Percentiles rank a stretch among this genome's conserved stretches.
Evolutionary conservation across 2,329 filamentous ascomycete genomes (phyloP).

Genomic region (Macrophomina pseudophaseolina): DNA sequence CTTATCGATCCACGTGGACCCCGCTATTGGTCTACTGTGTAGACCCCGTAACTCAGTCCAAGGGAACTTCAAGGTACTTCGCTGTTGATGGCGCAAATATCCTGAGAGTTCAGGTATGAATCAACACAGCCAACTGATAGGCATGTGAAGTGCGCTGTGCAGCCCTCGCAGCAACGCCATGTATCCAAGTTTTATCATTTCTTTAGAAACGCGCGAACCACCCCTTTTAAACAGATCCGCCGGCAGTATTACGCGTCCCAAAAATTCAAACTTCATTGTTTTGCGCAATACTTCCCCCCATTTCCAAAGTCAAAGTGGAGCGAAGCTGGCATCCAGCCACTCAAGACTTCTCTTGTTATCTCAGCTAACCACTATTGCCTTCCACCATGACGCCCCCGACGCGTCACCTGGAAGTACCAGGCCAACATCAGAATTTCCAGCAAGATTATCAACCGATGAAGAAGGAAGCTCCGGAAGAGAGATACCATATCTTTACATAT

Average conservation of each 20-base stretch:
- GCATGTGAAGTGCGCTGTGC: not conserved
- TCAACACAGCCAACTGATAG: slow-evolving; percentile 3
- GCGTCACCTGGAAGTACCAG: not conserved
- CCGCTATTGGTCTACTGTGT: not conserved
- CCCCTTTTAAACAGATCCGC: not conserved
- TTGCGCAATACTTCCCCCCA: not conserved
- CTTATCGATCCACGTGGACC: not conserved
- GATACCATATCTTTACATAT: not conserved
- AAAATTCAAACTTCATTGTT: not conserved
- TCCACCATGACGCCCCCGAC: not conserved
- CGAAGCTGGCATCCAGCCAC: not conserved
- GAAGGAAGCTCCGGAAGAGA: not conserved
- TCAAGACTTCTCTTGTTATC: not conserved
- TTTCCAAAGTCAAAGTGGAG: not conserved
- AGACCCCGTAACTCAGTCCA: not conserved
- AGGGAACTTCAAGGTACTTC: not conserved
- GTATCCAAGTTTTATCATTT: not conserved
- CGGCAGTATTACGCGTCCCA: not conserved
- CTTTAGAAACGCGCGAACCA: not conserved
- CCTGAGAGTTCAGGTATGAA: not conserved
- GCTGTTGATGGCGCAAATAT: not conserved
- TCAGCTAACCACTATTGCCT: not conserved
- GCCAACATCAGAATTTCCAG: not conserved
- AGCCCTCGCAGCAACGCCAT: not conserved
- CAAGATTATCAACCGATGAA: not conserved